phyloP scores from a whole-genome alignment of 2,329 filamentous ascomycete species.

The Epichloe hybrida region DNA sequence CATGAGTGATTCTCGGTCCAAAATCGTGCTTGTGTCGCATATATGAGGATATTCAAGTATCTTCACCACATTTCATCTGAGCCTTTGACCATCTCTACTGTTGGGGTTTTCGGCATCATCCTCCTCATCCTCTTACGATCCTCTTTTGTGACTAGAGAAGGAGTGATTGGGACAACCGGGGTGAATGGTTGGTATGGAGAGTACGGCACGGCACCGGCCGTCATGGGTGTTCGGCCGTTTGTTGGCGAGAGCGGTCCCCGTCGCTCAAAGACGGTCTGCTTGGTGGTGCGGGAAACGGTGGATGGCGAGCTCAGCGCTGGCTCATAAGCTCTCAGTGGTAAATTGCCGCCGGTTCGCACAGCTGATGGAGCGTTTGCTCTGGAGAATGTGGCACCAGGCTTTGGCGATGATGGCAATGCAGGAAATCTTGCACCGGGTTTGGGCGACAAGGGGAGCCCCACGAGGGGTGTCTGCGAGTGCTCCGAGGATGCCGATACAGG shows the following conservation, averaged over 20 bases:
- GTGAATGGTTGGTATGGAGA: constrained; percentile 69
- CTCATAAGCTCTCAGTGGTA: constrained; percentile 51
- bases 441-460: constrained; percentile 38
- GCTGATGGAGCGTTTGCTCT: constrained; percentile 38
- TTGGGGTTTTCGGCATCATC: constrained; percentile 49
- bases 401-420: constrained; percentile 35
- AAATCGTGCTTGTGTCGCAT: neutral
- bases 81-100: constrained; percentile 46
- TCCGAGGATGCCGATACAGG: constrained; percentile 40
- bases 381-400: constrained; percentile 35
- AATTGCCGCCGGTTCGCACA: constrained; percentile 40
- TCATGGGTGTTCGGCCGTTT: constrained; percentile 48
- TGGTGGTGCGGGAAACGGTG: constrained; percentile 34
- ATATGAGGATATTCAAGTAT: neutral
- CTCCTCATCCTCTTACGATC: constrained; percentile 58
- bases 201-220: constrained; percentile 52
- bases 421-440: constrained; percentile 20
- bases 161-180: constrained; percentile 62
- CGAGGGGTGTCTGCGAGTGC: constrained; percentile 35
- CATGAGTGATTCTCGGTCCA: neutral
- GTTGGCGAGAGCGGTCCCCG: constrained; percentile 39
- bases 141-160: constrained; percentile 56
- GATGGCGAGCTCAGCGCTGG: constrained; percentile 38
- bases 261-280: constrained; percentile 52
- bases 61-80: constrained; percentile 51